Conservation (phyloP, 164 flowering plant species). For the Brasenia schreberi region DNA sequence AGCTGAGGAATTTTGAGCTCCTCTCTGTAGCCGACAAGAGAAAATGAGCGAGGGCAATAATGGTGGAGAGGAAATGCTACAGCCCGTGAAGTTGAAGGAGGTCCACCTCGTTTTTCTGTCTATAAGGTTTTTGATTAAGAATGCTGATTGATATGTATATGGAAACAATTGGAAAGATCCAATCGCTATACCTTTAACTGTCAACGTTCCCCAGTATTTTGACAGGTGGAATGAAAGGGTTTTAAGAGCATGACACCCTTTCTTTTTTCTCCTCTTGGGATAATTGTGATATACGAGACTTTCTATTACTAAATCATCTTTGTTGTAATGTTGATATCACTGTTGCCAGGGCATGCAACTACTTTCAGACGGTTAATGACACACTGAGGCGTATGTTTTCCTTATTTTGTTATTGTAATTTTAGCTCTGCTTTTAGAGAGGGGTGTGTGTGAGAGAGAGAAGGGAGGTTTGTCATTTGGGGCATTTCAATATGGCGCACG, state of each 20-base stretch:
- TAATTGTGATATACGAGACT: not conserved
- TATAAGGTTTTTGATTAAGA: not conserved
- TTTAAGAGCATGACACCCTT: not conserved
- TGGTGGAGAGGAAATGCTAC: not conserved
- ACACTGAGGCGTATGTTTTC: too few relatives aligned
- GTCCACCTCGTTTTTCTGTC: not conserved
- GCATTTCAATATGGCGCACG: too few relatives aligned
- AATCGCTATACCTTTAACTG: not conserved
- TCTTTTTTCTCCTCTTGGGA: not conserved
- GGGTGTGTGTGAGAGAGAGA: too few relatives aligned
- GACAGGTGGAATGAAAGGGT: not conserved
- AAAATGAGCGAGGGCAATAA: slow-evolving; percentile 12
- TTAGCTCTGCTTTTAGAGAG: too few relatives aligned
- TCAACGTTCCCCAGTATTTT: not conserved
- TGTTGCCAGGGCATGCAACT: not conserved
- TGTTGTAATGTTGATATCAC: not conserved
- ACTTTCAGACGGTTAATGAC: not conserved
- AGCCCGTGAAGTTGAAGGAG: not conserved
- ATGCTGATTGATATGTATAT: not conserved
- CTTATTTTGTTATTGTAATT: too few relatives aligned
- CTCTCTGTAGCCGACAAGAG: slow-evolving; percentile 31
- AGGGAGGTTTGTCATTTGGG: too few relatives aligned
- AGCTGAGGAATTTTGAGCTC: slow-evolving; percentile 35
- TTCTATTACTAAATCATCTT: not conserved
- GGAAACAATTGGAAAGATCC: not conserved